A percentile compares a stretch with the other conserved stretches of the same genome.
Evolutionary conservation across 106 monocot species (phyloP).

Genomic region (Vanilla planifolia): DNA sequence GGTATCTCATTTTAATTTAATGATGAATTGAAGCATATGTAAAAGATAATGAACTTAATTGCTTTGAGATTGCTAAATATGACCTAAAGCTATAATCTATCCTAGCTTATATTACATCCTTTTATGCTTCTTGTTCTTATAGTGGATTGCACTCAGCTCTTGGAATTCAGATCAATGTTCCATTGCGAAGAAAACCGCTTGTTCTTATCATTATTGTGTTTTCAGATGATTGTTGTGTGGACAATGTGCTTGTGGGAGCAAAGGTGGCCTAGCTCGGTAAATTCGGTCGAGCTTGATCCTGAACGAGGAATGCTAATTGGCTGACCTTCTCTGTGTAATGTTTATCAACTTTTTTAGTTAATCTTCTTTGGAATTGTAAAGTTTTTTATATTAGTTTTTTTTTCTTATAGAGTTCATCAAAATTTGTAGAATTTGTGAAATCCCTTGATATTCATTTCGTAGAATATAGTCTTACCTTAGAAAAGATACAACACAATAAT

Average conservation of each 20-base stretch:
- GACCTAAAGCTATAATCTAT: too few species aligned
- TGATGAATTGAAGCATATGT: too few species aligned
- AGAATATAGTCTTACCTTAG: slow-evolving; percentile 87
- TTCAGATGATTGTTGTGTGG: slow-evolving; percentile 95
- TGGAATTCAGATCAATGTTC: too few species aligned
- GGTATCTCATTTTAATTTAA: too few species aligned
- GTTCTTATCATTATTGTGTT: background rate
- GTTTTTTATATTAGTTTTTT: background rate
- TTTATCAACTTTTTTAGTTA: too few species aligned
- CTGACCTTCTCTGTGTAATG: slow-evolving; percentile 92
- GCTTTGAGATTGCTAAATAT: too few species aligned
- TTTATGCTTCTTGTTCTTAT: too few species aligned
- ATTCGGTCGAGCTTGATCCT: slow-evolving; percentile 91
- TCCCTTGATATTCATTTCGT: slow-evolving; percentile 77
- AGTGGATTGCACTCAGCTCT: too few species aligned
- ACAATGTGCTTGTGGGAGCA: slow-evolving; percentile 94
- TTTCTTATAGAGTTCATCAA: slow-evolving; percentile 71
- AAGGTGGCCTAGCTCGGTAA: slow-evolving; percentile 73
- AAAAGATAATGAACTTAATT: too few species aligned
- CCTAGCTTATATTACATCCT: too few species aligned
- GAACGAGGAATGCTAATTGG: slow-evolving; percentile 92
- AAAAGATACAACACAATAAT: slow-evolving; percentile 58
- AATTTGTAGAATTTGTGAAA: slow-evolving; percentile 67
- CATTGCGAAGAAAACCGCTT: too few species aligned
- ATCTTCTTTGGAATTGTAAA: too few species aligned